Base-by-base conservation (phyloP, 768 basidiomycete species). In the Boletellus ananiceps region DNA sequence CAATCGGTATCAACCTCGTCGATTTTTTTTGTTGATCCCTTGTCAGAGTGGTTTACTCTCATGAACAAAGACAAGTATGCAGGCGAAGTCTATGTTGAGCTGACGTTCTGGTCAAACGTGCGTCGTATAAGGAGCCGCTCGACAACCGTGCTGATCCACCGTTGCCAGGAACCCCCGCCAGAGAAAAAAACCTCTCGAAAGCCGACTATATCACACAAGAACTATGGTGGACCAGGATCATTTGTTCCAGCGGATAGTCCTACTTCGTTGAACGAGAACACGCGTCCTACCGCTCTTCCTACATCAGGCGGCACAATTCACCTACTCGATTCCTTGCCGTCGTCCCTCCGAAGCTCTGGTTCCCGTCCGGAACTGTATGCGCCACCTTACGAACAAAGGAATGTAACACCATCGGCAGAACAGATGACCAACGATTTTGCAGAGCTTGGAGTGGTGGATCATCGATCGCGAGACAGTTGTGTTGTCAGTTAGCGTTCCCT, bases 41-140 rank as follows among this genome's bases (percentile, higher is more conserved):
- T 34, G 23, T 19, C 61, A 98, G 96, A 97, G 66, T 98, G 94
- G 96, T 93, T 95, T 64, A 85, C 84, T 18, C 74, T 98, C 23
- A 81, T 78, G 67, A 78, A 88, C 71, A 97, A 94, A 69, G 91
- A 91, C 55, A 90, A 90, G 58, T 97, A 96, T 66, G 83, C 85
- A 23, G 96, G 96, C 7, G 95, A 98, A 67, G 84, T 99, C 12
- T 98, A 95, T 64, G 75, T 98, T 18, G 96, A 99, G 65, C 68
- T 98, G 60, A 99, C 96, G 0, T 98, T 95, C 71, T 99, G 90
- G 84, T 93, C 93, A 9, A 91, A 92, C 64, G 90, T 91, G 54
- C 49, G 86, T 53, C 36, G 31, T 18, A 29, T 8, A 36, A 36
- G 5, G 36, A 25, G 36, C n/a, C n/a, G 8, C n/a, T 25, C 37